phyloP scores from a whole-genome alignment of 192 early-diverging fungal species.

The Entomortierella parvispora region DNA sequence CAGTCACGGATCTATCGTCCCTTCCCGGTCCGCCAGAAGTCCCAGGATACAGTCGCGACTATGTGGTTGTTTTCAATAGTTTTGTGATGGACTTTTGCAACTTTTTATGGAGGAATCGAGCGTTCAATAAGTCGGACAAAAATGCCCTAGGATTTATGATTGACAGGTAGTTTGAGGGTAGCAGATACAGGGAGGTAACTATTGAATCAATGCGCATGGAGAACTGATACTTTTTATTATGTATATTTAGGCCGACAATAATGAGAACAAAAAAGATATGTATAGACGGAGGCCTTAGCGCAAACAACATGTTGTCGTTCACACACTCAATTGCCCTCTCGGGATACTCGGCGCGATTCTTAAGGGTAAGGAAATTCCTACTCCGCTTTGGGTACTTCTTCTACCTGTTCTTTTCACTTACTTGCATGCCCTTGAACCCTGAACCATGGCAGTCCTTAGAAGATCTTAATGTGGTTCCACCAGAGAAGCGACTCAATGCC shows the following conservation, averaged over 20 bases:
- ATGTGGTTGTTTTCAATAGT: conserved; percentile 62
- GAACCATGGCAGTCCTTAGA: conserved; percentile 16
- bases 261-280: conserved; percentile 19
- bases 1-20: neutral
- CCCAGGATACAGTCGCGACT: conserved; percentile 40
- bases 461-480: conserved; percentile 13
- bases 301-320: conserved; percentile 35
- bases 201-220: neutral
- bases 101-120: conserved; percentile 56
- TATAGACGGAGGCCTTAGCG: conserved; percentile 15
- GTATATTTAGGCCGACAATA: conserved; percentile 15
- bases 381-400: no score
- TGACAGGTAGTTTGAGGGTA: conserved; percentile 40
- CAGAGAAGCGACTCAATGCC: conserved; percentile 24
- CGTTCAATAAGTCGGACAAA: conserved; percentile 53
- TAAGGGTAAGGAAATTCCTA: conserved; percentile 47
- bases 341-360: conserved; percentile 50
- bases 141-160: conserved; percentile 53
- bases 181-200: conserved; percentile 13
- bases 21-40: conserved; percentile 19
- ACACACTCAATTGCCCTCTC: conserved; percentile 54
- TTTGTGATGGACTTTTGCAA: conserved; percentile 65
- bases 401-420: neutral
- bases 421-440: neutral
- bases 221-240: conserved; percentile 1